Percentiles rank a stretch among this genome's conserved stretches.
Evolutionary conservation across 2,329 filamentous ascomycete genomes (phyloP).

Genomic region (Sporothrix brunneoviolacea): DNA sequence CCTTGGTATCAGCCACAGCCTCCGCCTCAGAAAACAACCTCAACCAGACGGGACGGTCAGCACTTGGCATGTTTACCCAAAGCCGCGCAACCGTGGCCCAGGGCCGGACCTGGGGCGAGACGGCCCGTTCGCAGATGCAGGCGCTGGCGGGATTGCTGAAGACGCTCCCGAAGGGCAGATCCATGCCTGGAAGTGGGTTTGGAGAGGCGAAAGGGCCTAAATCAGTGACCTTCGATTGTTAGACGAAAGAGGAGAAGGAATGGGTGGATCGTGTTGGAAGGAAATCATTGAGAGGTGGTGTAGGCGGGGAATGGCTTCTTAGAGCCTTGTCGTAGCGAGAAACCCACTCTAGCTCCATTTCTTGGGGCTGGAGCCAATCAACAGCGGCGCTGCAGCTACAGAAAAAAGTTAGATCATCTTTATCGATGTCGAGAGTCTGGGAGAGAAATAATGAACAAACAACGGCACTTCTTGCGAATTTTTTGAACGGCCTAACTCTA

Average conservation of each 20-base stretch:
- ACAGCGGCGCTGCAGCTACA: not conserved
- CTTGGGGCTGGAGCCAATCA: constrained; percentile 8
- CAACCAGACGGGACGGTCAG: constrained; percentile 16
- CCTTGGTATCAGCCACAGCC: no score
- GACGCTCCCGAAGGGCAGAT: constrained; percentile 9
- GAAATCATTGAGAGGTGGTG: not conserved
- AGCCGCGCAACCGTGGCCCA: constrained; percentile 11
- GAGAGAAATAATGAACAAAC: no score
- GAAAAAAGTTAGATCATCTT: constrained; percentile 5
- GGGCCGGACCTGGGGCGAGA: constrained; percentile 18
- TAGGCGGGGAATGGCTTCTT: not conserved
- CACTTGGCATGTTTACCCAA: constrained; percentile 17
- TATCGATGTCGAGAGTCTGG: no score
- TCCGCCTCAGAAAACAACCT: not conserved
- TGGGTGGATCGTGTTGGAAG: no score
- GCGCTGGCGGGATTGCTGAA: constrained; percentile 13
- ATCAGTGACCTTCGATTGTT: constrained; percentile 13
- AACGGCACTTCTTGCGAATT: no score
- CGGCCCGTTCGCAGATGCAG: constrained; percentile 16
- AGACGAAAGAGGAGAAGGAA: no score
- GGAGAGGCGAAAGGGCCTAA: not conserved
- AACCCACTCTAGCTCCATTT: constrained; percentile 5
- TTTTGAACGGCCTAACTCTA: no score
- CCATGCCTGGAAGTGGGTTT: not conserved
- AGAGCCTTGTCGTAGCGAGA: not conserved